Percentiles rank a stretch among this genome's conserved stretches.
Conservation (phyloP, 257 asterid species). For the Vinca minor region DNA sequence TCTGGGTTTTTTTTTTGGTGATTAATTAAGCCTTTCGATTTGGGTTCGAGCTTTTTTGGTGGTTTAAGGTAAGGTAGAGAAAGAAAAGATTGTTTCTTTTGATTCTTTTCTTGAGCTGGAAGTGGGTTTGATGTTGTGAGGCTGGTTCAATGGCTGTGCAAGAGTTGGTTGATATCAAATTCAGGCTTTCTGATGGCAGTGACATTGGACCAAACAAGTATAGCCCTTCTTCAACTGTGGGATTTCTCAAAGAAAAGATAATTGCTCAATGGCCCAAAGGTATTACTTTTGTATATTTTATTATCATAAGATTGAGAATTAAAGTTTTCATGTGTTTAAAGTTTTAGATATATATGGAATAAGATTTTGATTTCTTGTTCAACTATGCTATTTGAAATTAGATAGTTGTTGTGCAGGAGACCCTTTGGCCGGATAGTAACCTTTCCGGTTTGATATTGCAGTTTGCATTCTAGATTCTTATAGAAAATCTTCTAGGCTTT, state of each 20-base stretch:
- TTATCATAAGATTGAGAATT: too few species aligned
- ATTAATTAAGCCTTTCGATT: too few species aligned
- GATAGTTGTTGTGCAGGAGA: too few species aligned
- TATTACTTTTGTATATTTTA: constrained; percentile 7
- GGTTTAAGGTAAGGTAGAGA: not conserved
- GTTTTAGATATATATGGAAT: not conserved
- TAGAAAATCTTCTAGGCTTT: too few species aligned
- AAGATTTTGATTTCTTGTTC: not conserved
- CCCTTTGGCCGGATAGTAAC: too few species aligned
- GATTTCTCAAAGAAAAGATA: constrained; percentile 79
- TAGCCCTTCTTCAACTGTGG: constrained; percentile 53
- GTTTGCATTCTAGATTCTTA: too few species aligned
- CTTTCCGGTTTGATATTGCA: too few species aligned
- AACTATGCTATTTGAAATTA: too few species aligned
- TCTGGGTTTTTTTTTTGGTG: constrained; percentile 5
- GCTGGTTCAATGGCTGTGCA: constrained; percentile 58
- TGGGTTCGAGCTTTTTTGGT: constrained; percentile 6
- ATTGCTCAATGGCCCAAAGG: constrained; percentile 92
- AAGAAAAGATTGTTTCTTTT: not conserved
- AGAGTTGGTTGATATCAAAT: constrained; percentile 79
- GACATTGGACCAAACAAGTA: constrained; percentile 89
- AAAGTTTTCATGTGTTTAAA: not conserved
- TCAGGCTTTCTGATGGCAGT: constrained; percentile 93
- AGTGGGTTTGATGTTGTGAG: not conserved
- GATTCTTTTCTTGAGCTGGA: constrained; percentile 8